Conservation (phyloP, 495 filamentous ascomycete genomes). For the Choiromyces venosus region DNA sequence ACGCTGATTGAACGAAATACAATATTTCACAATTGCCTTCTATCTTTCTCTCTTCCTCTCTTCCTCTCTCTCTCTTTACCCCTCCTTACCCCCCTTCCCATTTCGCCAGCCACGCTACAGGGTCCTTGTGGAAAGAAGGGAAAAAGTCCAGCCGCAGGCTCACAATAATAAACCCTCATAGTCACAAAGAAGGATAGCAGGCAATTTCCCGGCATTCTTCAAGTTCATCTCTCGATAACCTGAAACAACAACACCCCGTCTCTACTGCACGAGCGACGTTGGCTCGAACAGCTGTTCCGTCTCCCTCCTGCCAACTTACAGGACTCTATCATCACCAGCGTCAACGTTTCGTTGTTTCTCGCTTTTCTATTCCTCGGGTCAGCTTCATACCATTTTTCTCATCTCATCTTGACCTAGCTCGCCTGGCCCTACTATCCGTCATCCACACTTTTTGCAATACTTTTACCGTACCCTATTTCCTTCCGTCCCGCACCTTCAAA, state of each 20-base stretch:
- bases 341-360: not conserved
- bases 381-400: slow-evolving; percentile 4
- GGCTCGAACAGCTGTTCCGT: not conserved
- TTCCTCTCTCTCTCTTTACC: not conserved
- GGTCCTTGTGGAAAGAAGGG: not conserved
- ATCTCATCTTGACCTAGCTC: not conserved
- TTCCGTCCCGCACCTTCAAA: not conserved
- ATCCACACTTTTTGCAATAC: not conserved
- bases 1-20: not conserved
- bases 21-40: not conserved
- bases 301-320: not conserved
- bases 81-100: not conserved
- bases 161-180: not conserved
- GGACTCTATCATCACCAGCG: not conserved
- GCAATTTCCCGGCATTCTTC: not conserved
- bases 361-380: not conserved
- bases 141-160: not conserved
- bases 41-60: not conserved
- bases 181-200: not conserved
- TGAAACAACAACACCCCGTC: slow-evolving; percentile 13
- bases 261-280: not conserved
- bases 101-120: not conserved
- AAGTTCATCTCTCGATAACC: not conserved
- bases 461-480: not conserved
- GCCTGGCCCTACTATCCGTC: not conserved